Evolutionary conservation across 1,139 yeast genomes (phyloP), one percentile per base, ranked within the genome.

Genomic region (Pichia cactophila): DNA sequence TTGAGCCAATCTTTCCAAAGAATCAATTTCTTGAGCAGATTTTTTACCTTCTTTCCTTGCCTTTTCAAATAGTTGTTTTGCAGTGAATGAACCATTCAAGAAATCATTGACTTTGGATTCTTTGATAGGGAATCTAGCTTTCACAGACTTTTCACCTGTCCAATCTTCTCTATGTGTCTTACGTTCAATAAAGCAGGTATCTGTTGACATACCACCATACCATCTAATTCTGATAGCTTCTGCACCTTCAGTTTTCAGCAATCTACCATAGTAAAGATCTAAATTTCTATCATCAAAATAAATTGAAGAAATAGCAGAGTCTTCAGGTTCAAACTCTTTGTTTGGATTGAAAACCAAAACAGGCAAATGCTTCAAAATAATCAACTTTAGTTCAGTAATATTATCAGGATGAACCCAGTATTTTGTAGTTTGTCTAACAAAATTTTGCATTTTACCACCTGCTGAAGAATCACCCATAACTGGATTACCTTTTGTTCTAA

Each of bases 371-470:
- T 92, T 90, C 65, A 92, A 76, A 56, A 92, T 83, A 57, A 89
- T 86, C 63, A 92, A 77, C 70, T 92, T 92, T 68, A 92, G 78
- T 69, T 92, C 98, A n/a, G 98, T 92, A 64, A 92, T 90, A 67
- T 92, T 92, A 69, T 92, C 98, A 10, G 97, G 97, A 65, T 92
- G 98, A 33, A 92, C 97, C 98, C 98, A 92, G 70, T 92, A 92
- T 64, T 92, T 92, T 20, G 98, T 92, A 20, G 98, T 92, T 69
- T 92, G 98, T 69, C 98, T 83, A 45, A 92, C 97, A 62, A 92
- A 92, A 72, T 92, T 94, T 68, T 94, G 98, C 73, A 90, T 97
- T 41, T 86, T 77, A 42, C 98, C 98, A 62, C 98, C 98, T 20
- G 98, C 97, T 5, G 97, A 67, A 1, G 96, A 81, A 69, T 92